A percentile compares a stretch with the other conserved stretches of the same genome.
phyloP scores from a whole-genome alignment of 768 basidiomycete species.

The Lenzites betulinus region DNA sequence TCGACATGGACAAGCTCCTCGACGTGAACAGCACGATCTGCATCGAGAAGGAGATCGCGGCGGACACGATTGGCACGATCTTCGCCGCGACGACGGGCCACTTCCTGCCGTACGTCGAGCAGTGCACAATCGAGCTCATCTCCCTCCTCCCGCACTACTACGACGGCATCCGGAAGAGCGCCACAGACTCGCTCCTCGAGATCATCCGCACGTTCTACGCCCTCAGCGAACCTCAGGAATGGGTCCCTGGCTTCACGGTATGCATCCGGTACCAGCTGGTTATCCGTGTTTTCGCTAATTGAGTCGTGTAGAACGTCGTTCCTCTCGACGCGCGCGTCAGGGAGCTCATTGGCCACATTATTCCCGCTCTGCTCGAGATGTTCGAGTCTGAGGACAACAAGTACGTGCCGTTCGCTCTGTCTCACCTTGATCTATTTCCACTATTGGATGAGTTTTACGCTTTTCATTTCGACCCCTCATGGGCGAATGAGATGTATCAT shows the following conservation, averaged over 20 bases:
- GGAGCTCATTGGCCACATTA: conserved; percentile 73
- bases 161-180: conserved; percentile 95
- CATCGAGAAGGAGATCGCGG: conserved; percentile 99
- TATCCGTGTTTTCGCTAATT: not conserved
- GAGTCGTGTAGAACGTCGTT: conserved; percentile 26
- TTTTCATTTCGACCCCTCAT: conserved; percentile 62
- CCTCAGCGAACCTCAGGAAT: conserved; percentile 77
- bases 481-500: conserved; percentile 54
- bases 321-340: conserved; percentile 70
- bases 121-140: conserved; percentile 76
- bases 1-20: conserved; percentile 84
- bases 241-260: conserved; percentile 76
- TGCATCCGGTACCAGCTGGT: conserved; percentile 30
- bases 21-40: conserved; percentile 96
- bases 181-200: conserved; percentile 84
- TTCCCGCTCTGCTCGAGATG: conserved; percentile 81
- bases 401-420: conserved; percentile 40
- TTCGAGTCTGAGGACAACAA: conserved; percentile 96
- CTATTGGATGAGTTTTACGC: conserved; percentile 54
- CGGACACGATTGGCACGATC: conserved; percentile 91
- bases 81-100: conserved; percentile 79
- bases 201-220: conserved; percentile 92
- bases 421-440: conserved; percentile 14
- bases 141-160: conserved; percentile 88
- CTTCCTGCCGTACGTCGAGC: conserved; percentile 92